Base-by-base conservation (phyloP, 768 basidiomycete genomes). In the Suillus luteus region DNA sequence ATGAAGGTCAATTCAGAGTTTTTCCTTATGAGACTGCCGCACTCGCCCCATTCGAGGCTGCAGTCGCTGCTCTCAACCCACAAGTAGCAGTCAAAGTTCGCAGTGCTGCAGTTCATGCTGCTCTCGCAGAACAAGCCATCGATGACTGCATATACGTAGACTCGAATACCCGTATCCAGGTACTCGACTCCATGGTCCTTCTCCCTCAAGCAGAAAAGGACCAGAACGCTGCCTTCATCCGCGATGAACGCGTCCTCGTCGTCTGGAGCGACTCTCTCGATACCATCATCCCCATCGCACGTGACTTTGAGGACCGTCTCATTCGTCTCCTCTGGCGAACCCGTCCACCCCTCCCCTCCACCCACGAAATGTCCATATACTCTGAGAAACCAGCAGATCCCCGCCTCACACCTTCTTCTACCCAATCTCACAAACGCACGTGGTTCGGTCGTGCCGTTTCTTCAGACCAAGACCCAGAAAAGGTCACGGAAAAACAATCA, bases 241-340 rank as follows among this genome's bases (percentile, higher is more conserved):
- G 93, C 54, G 90, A 93, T 72, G 93, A 95, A 73, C 85, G 90
- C 44, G 90, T 91, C 19, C 82, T 95, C 61, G 84, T 95, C 65
- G 86, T 95, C 66, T 95, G 93, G 93, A 87, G 89, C 22, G 90
- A 93, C 71, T 83, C 85, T 0, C 81, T 94, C 52, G 91, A 93
- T 71, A 82, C 81, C 67, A 90, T 95, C 73, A 86, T 95, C 62
- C 73, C 73, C 24, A 71, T 67, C 31, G 75, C 75, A 19, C 75
- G 81, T 64, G 83, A 85, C 66, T 82, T 86, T 61, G 86, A 87
- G 66, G 81, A 85, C 64, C 78, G 83, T 59, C 82, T 87, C 73
- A 85, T 87, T 67, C 79, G 79, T 60, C 83, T 82, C 59, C 74
- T 87, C 10, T 87, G 86, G 86, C 75, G 80, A 51, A 80, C 60